phyloP scores from a whole-genome alignment of 73 alveolate species.

The Loxodes magnus region DNA sequence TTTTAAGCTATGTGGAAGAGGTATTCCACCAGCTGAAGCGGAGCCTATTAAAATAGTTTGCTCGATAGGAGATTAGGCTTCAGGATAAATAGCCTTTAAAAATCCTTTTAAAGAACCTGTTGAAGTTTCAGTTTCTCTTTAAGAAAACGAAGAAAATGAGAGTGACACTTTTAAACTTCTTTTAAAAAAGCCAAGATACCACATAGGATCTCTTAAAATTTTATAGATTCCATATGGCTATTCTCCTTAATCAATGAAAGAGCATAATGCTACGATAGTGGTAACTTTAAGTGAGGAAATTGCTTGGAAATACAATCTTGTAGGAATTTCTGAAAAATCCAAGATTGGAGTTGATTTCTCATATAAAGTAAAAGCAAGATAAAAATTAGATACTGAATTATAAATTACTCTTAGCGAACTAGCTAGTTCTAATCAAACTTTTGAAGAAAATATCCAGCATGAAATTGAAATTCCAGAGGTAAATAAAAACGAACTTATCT shows the following conservation, averaged over 20 bases:
- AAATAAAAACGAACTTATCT: slow-evolving; percentile 63
- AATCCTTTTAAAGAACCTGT: slow-evolving; percentile 92
- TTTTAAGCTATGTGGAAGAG: slow-evolving; percentile 83
- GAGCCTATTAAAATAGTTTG: slow-evolving; percentile 84
- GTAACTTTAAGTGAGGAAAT: slow-evolving; percentile 83
- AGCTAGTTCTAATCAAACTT: slow-evolving; percentile 3
- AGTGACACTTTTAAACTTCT: slow-evolving; percentile 71
- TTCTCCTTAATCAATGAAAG: slow-evolving; percentile 85
- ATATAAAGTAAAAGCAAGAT: slow-evolving; percentile 83
- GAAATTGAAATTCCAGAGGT: slow-evolving; percentile 68
- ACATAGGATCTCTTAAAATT: slow-evolving; percentile 71
- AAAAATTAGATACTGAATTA: slow-evolving; percentile 49
- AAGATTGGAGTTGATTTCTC: slow-evolving; percentile 74
- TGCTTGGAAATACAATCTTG: slow-evolving; percentile 90
- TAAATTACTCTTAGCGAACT: slow-evolving; percentile 58
- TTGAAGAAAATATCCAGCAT: slow-evolving; percentile 59
- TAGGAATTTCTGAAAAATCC: slow-evolving; percentile 92
- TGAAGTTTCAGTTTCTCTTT: slow-evolving; percentile 57
- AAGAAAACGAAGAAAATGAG: slow-evolving; percentile 64
- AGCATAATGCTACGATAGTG: slow-evolving; percentile 72
- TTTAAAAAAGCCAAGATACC: slow-evolving; percentile 70
- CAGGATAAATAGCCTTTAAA: slow-evolving; percentile 89
- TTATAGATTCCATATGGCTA: slow-evolving; percentile 87
- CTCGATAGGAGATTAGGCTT: slow-evolving; percentile 87
- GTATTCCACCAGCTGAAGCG: slow-evolving; percentile 93